Base-by-base conservation (phyloP, 352 stramenopile species). In the Pythium grandisporangium region DNA sequence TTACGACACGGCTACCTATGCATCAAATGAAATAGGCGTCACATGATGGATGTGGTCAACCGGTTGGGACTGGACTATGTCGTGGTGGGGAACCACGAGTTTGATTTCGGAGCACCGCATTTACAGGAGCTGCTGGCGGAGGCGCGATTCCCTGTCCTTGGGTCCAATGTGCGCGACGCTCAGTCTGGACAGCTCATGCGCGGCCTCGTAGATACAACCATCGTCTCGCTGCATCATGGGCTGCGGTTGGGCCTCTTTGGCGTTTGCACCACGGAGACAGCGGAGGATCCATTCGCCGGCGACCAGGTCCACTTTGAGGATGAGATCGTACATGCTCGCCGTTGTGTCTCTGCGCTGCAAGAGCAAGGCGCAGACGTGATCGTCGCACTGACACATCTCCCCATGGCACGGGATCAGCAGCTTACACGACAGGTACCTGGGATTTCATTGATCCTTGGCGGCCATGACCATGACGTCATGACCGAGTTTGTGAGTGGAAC, bases 401-500 rank as follows among this genome's bases (percentile, higher is more conserved):
- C 72, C 13, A 53, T 87, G 20, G 66, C 55, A 13, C 47, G 78
- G 23, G 82, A 95, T 59, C 47, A 70, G 16, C 46, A 55, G 11
- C 50, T 95, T 21, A 72, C 70, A 3, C 63, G 55, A n/a, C 58
- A 64, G 19, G 61, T 71, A 2, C 65, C 70, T 4, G 73, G 71
- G 2, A 80, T 91, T n/a, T 52, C 88, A 32, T 42, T 95, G 14
- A 80, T 96, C 12, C 55, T 96, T 13, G 86, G 86, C n/a, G 84
- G 86, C 7, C 86, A 96, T 51, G 86, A 96, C 53, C 86, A 96
- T 45, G 73, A 88, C 22, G 70, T 74, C 3, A 66, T 87, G 41
- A 80, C 82, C 17, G 48, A 69, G 16, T 70, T 81, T 42, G 51
- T 67, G 2, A 40, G 58, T 34, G 36, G 60, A 30, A 84, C 78